Conservation (phyloP, 768 basidiomycete genomes). For the Lactifluus volemus region DNA sequence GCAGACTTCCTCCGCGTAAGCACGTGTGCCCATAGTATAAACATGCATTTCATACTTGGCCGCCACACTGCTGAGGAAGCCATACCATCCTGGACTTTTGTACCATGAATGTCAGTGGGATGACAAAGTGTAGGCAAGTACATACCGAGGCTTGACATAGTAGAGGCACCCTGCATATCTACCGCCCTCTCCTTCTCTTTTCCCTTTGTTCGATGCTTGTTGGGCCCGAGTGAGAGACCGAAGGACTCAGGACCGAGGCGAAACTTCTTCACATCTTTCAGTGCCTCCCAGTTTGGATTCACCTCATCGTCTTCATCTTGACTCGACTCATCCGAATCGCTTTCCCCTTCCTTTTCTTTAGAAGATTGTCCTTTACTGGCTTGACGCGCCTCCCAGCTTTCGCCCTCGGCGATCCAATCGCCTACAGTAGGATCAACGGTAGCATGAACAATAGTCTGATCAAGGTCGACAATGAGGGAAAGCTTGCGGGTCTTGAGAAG, state of each 20-base stretch:
- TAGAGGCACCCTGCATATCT: conserved; percentile 83
- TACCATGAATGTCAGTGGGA: conserved; percentile 8
- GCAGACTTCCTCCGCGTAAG: conserved; percentile 94
- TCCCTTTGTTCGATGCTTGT: conserved; percentile 38
- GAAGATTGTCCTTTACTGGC: conserved; percentile 27
- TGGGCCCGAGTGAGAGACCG: conserved; percentile 36
- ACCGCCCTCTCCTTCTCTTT: conserved; percentile 55
- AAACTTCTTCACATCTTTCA: conserved; percentile 88
- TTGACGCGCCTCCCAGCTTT: conserved; percentile 65
- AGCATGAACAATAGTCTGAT: conserved; percentile 98
- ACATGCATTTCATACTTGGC: conserved; percentile 97
- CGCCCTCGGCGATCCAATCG: conserved; percentile 89
- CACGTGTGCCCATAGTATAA: conserved; percentile 98
- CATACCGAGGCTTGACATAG: conserved; percentile 94
- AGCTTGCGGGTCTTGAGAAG: conserved; percentile 71
- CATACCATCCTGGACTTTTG: conserved; percentile 67
- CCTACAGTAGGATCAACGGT: conserved; percentile 98
- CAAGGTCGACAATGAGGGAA: conserved; percentile 94
- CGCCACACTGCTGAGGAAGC: conserved; percentile 66
- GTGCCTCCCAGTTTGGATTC: conserved; percentile 90
- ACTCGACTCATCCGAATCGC: conserved; percentile 33
- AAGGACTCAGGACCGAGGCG: conserved; percentile 72
- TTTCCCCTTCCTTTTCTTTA: conserved; percentile 26
- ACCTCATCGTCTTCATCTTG: conserved; percentile 35
- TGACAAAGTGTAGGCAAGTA: conserved; percentile 5